These are phyloP conservation scores for Conoideocrella luteorostrata DNA, from an alignment of 2,329 filamentous ascomycete genomes.

Conservation along the genomic window DNA sequence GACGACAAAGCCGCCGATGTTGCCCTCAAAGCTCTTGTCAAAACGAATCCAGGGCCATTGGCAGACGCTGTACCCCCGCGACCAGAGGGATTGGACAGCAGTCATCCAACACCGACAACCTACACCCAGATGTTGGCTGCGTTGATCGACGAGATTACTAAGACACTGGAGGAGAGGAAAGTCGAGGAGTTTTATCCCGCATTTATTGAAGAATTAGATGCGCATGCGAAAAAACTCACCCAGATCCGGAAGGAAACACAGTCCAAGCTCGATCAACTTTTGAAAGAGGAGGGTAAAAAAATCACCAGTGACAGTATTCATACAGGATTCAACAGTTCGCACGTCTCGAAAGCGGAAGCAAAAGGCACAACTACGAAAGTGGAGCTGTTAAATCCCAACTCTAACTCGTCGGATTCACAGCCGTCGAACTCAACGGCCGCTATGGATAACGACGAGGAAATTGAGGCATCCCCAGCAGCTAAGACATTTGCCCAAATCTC, in stretches of 20 bases:
- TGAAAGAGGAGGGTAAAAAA: conserved; percentile 78
- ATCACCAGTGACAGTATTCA: conserved; percentile 90
- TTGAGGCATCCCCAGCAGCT: conserved; percentile 71
- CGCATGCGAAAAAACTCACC: conserved; percentile 71
- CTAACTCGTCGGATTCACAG: conserved; percentile 14
- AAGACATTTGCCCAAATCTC: conserved; percentile 77
- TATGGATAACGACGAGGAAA: conserved; percentile 62
- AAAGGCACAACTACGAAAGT: conserved; percentile 47
- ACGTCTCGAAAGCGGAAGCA: conserved; percentile 58
- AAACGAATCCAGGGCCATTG: conserved; percentile 64
- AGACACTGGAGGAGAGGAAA: conserved; percentile 71
- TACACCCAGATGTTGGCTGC: conserved; percentile 99
- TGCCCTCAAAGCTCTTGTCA: conserved; percentile 84
- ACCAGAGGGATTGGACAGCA: conserved; percentile 71
- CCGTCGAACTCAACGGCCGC: conserved; percentile 19
- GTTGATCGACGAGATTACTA: conserved; percentile 88
- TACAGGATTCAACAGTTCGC: conserved; percentile 84
- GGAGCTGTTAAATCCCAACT: conserved; percentile 71
- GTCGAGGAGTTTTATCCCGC: conserved; percentile 61
- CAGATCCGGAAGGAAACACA: conserved; percentile 70
- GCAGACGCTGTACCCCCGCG: conserved; percentile 69
- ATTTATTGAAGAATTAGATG: conserved; percentile 72
- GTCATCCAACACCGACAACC: conserved; percentile 67
- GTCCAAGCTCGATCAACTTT: conserved; percentile 69
- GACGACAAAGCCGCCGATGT: conserved; percentile 64